Evolutionary conservation across 371 early-diverging fungal species (phyloP).

Genomic region (Apophysomyces sp.): DNA sequence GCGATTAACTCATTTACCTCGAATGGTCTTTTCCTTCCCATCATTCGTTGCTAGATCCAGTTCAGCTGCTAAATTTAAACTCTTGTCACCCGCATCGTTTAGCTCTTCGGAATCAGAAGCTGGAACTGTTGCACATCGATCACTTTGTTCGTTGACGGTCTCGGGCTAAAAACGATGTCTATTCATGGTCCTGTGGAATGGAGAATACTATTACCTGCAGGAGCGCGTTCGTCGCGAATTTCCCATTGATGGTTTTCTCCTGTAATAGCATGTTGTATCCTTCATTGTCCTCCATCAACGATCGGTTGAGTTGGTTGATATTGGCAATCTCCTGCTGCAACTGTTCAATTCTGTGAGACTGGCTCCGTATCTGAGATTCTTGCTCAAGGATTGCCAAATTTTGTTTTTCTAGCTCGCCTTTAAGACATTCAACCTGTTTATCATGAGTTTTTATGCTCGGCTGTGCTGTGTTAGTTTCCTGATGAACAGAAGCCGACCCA

Average conservation of each 20-base stretch:
- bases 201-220: constrained; percentile 24
- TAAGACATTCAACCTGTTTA: constrained; percentile 29
- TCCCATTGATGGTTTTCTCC: constrained; percentile 67
- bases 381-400: not conserved
- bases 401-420: constrained; percentile 19
- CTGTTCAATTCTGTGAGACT: constrained; percentile 20
- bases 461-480: not conserved
- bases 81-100: not conserved
- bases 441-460: not conserved
- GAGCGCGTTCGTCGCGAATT: constrained; percentile 32
- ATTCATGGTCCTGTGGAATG: not conserved
- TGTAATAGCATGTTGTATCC: constrained; percentile 67
- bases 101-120: not conserved
- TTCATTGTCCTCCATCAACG: constrained; percentile 77
- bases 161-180: not conserved
- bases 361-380: constrained; percentile 1
- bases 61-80: constrained; percentile 57
- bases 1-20: not conserved
- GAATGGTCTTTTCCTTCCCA: constrained; percentile 4
- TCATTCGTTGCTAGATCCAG: constrained; percentile 41
- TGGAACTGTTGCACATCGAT: no score
- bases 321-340: constrained; percentile 47
- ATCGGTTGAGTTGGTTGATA: constrained; percentile 53
- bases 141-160: not conserved
- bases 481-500: not conserved